phyloP scores from a whole-genome alignment of 1,139 yeast genomes.

The Taphrina wiesneri region DNA sequence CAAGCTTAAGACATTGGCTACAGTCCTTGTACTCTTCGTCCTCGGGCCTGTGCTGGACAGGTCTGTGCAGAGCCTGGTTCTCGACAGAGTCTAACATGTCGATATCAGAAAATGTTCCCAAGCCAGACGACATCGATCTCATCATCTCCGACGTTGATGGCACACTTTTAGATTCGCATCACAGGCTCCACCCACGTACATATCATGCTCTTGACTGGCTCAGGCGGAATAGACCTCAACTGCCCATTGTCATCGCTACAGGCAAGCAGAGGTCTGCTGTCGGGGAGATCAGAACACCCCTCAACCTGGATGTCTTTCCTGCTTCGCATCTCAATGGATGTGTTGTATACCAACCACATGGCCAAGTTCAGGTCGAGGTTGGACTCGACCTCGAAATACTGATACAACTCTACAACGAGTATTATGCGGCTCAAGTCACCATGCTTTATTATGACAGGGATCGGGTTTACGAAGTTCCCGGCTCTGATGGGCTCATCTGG shows the following conservation, averaged over 20 bases:
- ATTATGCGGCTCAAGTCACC: slow-evolving; percentile 30
- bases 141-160: slow-evolving; percentile 37
- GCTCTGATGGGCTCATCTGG: slow-evolving; percentile 29
- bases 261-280: slow-evolving; percentile 37
- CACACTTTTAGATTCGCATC: slow-evolving; percentile 34
- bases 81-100: slow-evolving; percentile 5
- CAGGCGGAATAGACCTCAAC: slow-evolving; percentile 27
- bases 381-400: slow-evolving; percentile 30
- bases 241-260: slow-evolving; percentile 36
- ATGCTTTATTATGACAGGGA: slow-evolving; percentile 33
- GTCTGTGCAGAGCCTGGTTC: too few relatives aligned
- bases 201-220: slow-evolving; percentile 35
- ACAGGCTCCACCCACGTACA: slow-evolving; percentile 34
- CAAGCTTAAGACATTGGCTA: too few relatives aligned
- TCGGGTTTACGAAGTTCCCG: slow-evolving; percentile 32
- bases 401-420: slow-evolving; percentile 18
- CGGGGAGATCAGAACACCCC: slow-evolving; percentile 31
- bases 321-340: slow-evolving; percentile 37
- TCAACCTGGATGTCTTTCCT: slow-evolving; percentile 34
- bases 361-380: slow-evolving; percentile 29
- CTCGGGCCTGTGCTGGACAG: too few relatives aligned
- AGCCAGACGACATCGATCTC: slow-evolving; percentile 7
- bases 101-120: background rate
- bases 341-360: slow-evolving; percentile 32
- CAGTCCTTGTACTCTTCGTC: too few relatives aligned